Percentiles rank a stretch among this genome's conserved stretches.
These are phyloP conservation scores for Caulochytrium protostelioides DNA, from an alignment of 371 early-diverging fungal genomes.

Conservation along the genomic window DNA sequence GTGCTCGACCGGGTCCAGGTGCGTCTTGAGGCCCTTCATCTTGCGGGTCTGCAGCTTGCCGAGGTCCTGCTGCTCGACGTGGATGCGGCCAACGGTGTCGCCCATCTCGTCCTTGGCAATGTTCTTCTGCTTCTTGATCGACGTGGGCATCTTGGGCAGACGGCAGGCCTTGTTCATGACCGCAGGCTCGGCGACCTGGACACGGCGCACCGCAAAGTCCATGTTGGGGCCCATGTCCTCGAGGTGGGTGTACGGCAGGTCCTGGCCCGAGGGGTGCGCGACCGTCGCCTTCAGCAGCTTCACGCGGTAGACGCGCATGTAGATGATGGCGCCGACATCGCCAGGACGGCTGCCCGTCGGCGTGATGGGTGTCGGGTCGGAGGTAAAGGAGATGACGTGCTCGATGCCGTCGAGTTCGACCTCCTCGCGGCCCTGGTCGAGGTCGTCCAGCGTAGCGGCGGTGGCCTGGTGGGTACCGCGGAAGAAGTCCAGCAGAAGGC, in stretches of 20 bases:
- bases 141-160: slow-evolving; percentile 64
- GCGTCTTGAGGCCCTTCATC: slow-evolving; percentile 87
- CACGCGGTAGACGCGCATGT: slow-evolving; percentile 56
- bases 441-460: slow-evolving; percentile 25
- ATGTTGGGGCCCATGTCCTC: slow-evolving; percentile 81
- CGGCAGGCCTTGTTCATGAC: slow-evolving; percentile 55
- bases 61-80: slow-evolving; percentile 76
- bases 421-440: too few species aligned
- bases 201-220: slow-evolving; percentile 59
- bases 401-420: slow-evolving; percentile 73
- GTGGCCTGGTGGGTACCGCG: slow-evolving; percentile 41
- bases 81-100: slow-evolving; percentile 75
- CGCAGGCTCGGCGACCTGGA: slow-evolving; percentile 46
- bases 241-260: slow-evolving; percentile 72
- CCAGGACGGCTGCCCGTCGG: too few species aligned
- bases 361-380: slow-evolving; percentile 40
- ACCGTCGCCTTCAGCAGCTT: slow-evolving; percentile 70
- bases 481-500: slow-evolving; percentile 73
- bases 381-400: slow-evolving; percentile 65
- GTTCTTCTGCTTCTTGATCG: slow-evolving; percentile 83
- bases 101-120: slow-evolving; percentile 65
- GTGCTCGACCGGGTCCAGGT: slow-evolving; percentile 24
- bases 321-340: too few species aligned
- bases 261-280: too few species aligned
- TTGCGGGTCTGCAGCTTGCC: slow-evolving; percentile 83